Percentiles rank a stretch among this genome's conserved stretches.
phyloP scores from a whole-genome alignment of 2,329 filamentous ascomycete genomes.

The Coniochaeta hoffmannii region DNA sequence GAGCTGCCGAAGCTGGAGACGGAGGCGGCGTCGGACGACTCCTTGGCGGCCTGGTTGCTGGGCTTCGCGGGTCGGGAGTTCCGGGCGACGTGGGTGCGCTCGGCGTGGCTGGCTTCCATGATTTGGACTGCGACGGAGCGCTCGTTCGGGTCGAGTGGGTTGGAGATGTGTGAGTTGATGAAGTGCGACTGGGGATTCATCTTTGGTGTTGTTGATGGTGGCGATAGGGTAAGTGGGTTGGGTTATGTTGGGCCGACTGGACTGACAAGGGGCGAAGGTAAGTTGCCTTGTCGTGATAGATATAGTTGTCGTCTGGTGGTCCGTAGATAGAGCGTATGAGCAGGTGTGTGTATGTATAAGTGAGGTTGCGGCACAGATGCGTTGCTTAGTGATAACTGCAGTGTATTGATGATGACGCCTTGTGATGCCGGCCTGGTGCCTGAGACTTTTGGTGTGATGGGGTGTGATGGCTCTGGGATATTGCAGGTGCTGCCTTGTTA shows the following conservation, averaged over 20 bases:
- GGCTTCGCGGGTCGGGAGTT: background rate
- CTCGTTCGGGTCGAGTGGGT: slow-evolving; percentile 5
- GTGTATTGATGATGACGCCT: too few relatives aligned
- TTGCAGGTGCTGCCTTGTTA: background rate
- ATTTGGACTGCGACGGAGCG: background rate
- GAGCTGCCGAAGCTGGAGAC: slow-evolving; percentile 16
- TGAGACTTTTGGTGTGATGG: too few relatives aligned
- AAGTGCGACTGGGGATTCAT: background rate
- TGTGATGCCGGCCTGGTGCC: too few relatives aligned
- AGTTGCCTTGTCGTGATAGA: too few relatives aligned
- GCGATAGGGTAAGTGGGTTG: background rate
- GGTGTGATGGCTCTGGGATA: background rate
- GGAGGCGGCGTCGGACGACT: slow-evolving; percentile 16
- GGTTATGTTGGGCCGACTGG: background rate
- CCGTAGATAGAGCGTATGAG: too few relatives aligned
- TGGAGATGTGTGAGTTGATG: too few relatives aligned
- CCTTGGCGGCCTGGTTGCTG: slow-evolving; percentile 1
- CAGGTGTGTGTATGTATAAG: too few relatives aligned
- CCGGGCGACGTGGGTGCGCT: slow-evolving; percentile 5
- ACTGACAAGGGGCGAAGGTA: background rate
- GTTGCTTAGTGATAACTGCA: too few relatives aligned
- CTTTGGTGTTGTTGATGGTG: background rate
- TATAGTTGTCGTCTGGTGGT: too few relatives aligned
- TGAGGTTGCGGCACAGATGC: too few relatives aligned
- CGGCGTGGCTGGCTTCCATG: slow-evolving; percentile 1